These are phyloP conservation scores for Prunus mume DNA, from an alignment of 306 rosid genomes.

Conservation along the genomic window DNA sequence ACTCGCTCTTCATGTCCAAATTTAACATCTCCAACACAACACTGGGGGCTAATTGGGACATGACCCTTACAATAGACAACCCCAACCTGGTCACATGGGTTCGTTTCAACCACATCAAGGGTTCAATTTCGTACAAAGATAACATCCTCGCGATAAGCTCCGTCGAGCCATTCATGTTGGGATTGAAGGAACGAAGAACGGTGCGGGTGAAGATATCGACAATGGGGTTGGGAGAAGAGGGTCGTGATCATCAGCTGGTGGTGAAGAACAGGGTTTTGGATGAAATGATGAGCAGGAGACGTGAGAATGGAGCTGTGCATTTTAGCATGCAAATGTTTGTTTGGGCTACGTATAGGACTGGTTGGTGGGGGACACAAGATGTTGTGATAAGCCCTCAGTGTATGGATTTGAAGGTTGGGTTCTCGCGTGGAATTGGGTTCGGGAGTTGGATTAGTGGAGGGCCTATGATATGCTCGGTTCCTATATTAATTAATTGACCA, in stretches of 20 bases:
- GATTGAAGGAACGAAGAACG: not conserved
- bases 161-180: not conserved
- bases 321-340: not conserved
- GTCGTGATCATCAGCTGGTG: not conserved
- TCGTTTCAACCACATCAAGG: not conserved
- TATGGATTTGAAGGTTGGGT: slow-evolving; percentile 1
- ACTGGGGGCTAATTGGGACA: not conserved
- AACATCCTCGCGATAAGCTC: not conserved
- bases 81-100: not conserved
- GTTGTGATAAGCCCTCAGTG: not conserved
- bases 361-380: not conserved
- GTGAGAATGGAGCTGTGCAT: not conserved
- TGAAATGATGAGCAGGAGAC: not conserved
- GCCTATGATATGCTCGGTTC: not conserved
- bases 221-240: not conserved
- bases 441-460: slow-evolving; percentile 3
- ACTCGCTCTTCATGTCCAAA: not conserved
- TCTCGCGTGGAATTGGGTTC: not conserved
- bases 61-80: not conserved
- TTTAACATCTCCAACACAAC: not conserved
- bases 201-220: not conserved
- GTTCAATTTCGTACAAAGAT: not conserved
- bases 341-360: not conserved
- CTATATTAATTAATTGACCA: not conserved
- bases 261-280: not conserved